Conservation (phyloP, 208 protist species). For the Leishmania guyanensis region DNA sequence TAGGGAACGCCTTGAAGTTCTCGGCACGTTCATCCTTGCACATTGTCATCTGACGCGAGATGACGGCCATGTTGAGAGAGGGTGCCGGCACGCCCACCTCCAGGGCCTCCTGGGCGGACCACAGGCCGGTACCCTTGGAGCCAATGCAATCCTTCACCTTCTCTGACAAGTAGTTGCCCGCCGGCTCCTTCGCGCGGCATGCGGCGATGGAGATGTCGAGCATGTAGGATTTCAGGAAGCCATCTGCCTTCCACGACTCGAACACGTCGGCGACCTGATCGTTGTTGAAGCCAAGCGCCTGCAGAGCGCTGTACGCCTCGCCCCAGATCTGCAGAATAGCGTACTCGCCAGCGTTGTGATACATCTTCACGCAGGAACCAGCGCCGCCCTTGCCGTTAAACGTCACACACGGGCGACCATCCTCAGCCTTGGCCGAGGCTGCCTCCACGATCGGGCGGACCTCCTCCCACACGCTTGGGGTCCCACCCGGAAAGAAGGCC, state of each 20-base stretch:
- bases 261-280: slow-evolving; percentile 94
- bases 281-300: slow-evolving; percentile 87
- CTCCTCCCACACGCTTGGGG: slow-evolving; percentile 89
- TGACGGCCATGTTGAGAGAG: slow-evolving; percentile 93
- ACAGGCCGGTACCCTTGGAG: slow-evolving; percentile 98
- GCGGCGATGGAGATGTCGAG: slow-evolving; percentile 98
- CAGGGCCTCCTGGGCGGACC: slow-evolving; percentile 95
- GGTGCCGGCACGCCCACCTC: slow-evolving; percentile 91
- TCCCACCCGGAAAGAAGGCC: slow-evolving; percentile 98
- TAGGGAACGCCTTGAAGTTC: slow-evolving; percentile 57
- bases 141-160: slow-evolving; percentile 96
- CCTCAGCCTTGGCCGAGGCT: slow-evolving; percentile 95
- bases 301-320: slow-evolving; percentile 96
- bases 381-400: slow-evolving; percentile 96
- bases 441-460: slow-evolving; percentile 96
- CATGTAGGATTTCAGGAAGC: slow-evolving; percentile 96
- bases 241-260: slow-evolving; percentile 93
- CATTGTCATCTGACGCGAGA: slow-evolving; percentile 93
- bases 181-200: slow-evolving; percentile 90
- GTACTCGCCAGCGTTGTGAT: slow-evolving; percentile 99
- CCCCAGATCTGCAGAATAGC: slow-evolving; percentile 98
- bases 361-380: slow-evolving; percentile 99
- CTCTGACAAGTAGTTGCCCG: slow-evolving; percentile 91
- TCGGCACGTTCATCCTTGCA: slow-evolving; percentile 92
- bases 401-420: slow-evolving; percentile 92